Percentiles rank a stretch among this genome's conserved stretches.
Conservation (phyloP, 441 rosid genomes). For the Dalechampia spathulata region DNA sequence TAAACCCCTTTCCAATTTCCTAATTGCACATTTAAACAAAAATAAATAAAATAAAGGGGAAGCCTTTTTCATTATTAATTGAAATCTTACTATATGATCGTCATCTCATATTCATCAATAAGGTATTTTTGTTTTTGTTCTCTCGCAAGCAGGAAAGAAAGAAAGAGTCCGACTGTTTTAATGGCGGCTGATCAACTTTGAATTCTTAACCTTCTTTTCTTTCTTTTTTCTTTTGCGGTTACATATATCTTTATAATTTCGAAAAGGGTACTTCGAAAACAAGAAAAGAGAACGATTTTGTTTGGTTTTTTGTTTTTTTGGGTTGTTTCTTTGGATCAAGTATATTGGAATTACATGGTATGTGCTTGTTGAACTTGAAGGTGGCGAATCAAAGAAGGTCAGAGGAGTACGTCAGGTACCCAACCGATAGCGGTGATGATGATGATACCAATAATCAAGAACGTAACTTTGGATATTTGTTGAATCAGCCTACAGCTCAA, state of each 20-base stretch:
- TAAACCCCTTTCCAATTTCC: background rate
- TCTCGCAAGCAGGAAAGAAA: background rate
- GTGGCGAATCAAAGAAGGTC: conserved; percentile 49
- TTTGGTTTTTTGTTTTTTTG: background rate
- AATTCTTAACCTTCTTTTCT: conserved; percentile 2
- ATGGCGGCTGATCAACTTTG: conserved; percentile 18
- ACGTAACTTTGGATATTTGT: conserved; percentile 6
- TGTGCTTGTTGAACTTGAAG: conserved; percentile 30
- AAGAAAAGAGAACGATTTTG: background rate
- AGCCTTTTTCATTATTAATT: no score
- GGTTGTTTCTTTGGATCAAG: no score
- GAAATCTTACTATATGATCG: background rate
- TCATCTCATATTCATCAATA: background rate
- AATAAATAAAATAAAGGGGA: background rate
- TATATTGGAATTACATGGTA: background rate
- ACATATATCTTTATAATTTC: no score
- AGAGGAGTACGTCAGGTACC: conserved; percentile 21
- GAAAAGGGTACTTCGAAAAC: background rate
- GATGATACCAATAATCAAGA: conserved; percentile 1
- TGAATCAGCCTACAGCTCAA: conserved; percentile 13
- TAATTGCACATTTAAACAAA: no score
- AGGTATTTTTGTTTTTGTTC: background rate
- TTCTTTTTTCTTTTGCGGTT: no score
- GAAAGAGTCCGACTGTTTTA: conserved; percentile 5
- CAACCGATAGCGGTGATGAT: conserved; percentile 14